These are phyloP conservation scores for Beauveria caledonica DNA, from an alignment of 2,329 filamentous ascomycete genomes.

Conservation along the genomic window DNA sequence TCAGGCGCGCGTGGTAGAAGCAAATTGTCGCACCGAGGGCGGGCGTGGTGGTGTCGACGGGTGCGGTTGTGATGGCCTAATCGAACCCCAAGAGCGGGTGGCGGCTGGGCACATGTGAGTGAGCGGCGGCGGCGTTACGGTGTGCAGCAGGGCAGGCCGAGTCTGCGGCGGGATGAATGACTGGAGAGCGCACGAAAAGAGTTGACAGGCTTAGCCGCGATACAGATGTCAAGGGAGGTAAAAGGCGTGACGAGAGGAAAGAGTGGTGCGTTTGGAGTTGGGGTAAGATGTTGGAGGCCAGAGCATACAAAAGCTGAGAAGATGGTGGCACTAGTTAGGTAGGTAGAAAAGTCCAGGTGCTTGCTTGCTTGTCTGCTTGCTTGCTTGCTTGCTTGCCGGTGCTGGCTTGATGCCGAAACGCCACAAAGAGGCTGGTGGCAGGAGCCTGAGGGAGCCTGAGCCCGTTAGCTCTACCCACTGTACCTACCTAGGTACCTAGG, in stretches of 20 bases:
- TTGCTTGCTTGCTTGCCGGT: too few species aligned
- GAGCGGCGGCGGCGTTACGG: neutral
- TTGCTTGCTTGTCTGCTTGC: too few species aligned
- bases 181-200: neutral
- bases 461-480: neutral
- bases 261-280: neutral
- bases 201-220: neutral
- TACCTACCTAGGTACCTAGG: too few species aligned
- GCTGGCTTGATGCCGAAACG: neutral
- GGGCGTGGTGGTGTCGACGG: neutral
- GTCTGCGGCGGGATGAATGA: neutral
- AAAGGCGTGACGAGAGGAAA: neutral
- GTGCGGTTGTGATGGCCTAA: neutral
- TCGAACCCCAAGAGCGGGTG: neutral
- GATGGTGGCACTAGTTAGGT: neutral
- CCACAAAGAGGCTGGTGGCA: neutral
- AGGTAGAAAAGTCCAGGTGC: neutral
- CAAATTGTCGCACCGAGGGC: neutral
- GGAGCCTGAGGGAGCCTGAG: neutral
- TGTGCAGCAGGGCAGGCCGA: neutral
- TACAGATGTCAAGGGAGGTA: neutral
- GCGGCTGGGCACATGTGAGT: neutral
- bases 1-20: neutral
- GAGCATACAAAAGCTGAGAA: neutral
- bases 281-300: slow-evolving; percentile 5